Evolutionary conservation across 352 stramenopile species (phyloP).

Genomic region (Globisporangium nodosum): DNA sequence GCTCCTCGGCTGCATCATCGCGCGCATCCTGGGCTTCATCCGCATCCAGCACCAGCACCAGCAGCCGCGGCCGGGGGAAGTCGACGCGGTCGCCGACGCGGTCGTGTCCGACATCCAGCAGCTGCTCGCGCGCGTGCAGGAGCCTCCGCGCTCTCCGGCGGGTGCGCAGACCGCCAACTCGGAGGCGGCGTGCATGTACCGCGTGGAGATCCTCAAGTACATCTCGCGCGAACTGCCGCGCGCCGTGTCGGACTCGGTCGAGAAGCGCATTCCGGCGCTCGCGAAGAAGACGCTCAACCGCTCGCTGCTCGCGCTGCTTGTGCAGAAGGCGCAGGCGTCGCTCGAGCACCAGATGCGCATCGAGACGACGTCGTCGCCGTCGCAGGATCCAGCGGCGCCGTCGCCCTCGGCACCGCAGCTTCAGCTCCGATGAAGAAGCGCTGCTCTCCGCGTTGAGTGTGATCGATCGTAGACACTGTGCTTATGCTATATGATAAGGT

Average conservation of each 20-base stretch:
- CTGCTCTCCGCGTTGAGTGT: background rate
- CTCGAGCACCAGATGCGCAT: slow-evolving; percentile 69
- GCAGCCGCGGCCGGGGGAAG: slow-evolving; percentile 16
- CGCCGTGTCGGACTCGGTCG: slow-evolving; percentile 58
- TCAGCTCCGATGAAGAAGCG: background rate
- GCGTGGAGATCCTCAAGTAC: slow-evolving; percentile 82
- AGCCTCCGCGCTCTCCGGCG: slow-evolving; percentile 17
- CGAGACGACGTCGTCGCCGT: slow-evolving; percentile 29
- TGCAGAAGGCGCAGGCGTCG: slow-evolving; percentile 71
- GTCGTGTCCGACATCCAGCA: slow-evolving; percentile 62
- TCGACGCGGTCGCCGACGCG: slow-evolving; percentile 39
- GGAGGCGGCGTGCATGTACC: slow-evolving; percentile 77
- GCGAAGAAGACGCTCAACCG: slow-evolving; percentile 66
- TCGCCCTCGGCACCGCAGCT: background rate
- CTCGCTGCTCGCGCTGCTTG: slow-evolving; percentile 63
- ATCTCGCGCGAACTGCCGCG: slow-evolving; percentile 75
- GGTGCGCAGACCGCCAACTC: slow-evolving; percentile 20
- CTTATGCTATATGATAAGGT: background rate
- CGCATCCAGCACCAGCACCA: slow-evolving; percentile 42
- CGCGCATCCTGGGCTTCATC: slow-evolving; percentile 59
- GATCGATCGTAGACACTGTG: background rate
- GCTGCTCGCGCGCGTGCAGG: slow-evolving; percentile 46
- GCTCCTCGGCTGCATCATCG: slow-evolving; percentile 59
- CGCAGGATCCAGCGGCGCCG: background rate
- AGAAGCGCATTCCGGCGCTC: slow-evolving; percentile 48